phyloP scores from a whole-genome alignment of 768 basidiomycete genomes.

The Phanerodontia chrysosporium region DNA sequence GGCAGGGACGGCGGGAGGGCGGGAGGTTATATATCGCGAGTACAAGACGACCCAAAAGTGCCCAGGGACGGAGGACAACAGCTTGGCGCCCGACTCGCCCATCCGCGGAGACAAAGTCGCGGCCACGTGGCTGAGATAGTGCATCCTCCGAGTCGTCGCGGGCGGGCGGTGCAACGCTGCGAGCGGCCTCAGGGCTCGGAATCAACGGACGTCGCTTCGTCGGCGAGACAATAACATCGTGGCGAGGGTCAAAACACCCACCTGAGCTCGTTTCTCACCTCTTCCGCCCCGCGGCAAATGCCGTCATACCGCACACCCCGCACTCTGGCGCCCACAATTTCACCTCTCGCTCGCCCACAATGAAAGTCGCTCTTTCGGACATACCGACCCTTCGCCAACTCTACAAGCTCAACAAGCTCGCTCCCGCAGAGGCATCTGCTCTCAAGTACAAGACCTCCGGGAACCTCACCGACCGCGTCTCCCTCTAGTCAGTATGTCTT shows the following conservation, averaged over 20 bases:
- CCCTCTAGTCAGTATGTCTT: slow-evolving; percentile 53
- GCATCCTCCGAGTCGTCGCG: too few relatives aligned
- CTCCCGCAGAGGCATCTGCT: slow-evolving; percentile 29
- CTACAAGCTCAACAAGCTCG: slow-evolving; percentile 41
- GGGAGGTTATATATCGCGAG: slow-evolving; percentile 18
- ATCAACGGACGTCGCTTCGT: neutral
- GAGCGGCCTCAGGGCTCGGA: too few relatives aligned
- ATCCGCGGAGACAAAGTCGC: slow-evolving; percentile 8
- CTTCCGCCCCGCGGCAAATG: neutral
- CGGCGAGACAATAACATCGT: neutral
- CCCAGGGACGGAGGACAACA: slow-evolving; percentile 4
- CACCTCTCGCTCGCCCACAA: neutral
- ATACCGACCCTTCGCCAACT: slow-evolving; percentile 56
- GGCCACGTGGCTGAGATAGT: neutral
- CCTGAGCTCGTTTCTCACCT: neutral
- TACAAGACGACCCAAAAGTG: slow-evolving; percentile 25
- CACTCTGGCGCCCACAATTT: neutral
- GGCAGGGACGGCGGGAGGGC: slow-evolving; percentile 11
- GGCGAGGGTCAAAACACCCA: neutral
- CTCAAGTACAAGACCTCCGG: slow-evolving; percentile 34
- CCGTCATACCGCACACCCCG: neutral
- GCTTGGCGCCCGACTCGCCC: slow-evolving; percentile 3
- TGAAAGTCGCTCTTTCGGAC: slow-evolving; percentile 28
- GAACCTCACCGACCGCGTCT: slow-evolving; percentile 50
- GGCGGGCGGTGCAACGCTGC: too few relatives aligned